phyloP scores from a whole-genome alignment of 106 monocot genomes.

The Dioscorea alata region DNA sequence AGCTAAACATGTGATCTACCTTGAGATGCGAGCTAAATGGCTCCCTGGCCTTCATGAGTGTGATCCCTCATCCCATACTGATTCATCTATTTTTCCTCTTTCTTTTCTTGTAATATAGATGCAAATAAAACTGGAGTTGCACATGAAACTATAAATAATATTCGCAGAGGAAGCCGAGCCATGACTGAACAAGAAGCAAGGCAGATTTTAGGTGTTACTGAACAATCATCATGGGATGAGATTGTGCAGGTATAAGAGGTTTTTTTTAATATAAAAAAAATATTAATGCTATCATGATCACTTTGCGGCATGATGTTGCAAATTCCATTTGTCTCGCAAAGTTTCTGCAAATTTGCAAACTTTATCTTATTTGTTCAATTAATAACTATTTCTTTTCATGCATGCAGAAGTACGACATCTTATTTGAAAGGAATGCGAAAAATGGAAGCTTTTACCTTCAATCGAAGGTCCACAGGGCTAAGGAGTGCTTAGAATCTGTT shows the following conservation, averaged over 20 bases:
- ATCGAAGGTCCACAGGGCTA: conserved; percentile 41
- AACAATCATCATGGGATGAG: conserved; percentile 34
- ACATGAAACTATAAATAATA: conserved; percentile 22
- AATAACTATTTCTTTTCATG: background rate
- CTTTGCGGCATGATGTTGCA: background rate
- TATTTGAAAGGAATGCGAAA: conserved; percentile 42
- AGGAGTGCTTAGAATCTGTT: conserved; percentile 28
- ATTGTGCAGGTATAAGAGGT: conserved; percentile 14
- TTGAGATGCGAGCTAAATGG: background rate
- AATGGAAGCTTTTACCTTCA: conserved; percentile 40
- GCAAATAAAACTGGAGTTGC: conserved; percentile 37
- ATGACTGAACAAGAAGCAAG: conserved; percentile 41
- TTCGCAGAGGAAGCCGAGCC: conserved; percentile 23
- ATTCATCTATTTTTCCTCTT: background rate
- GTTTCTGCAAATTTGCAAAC: background rate
- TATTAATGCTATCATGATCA: background rate
- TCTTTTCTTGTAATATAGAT: conserved; percentile 3
- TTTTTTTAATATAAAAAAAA: background rate
- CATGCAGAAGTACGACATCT: conserved; percentile 32
- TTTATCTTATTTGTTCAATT: background rate
- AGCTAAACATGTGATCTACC: background rate
- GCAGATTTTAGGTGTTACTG: conserved; percentile 30
- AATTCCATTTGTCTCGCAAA: background rate
- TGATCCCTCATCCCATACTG: background rate
- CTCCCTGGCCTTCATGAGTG: background rate